A percentile compares a stretch with the other conserved stretches of the same genome.
Evolutionary conservation across 2,329 filamentous ascomycete genomes (phyloP).

Genomic region (Chaetothyriales sp.): DNA sequence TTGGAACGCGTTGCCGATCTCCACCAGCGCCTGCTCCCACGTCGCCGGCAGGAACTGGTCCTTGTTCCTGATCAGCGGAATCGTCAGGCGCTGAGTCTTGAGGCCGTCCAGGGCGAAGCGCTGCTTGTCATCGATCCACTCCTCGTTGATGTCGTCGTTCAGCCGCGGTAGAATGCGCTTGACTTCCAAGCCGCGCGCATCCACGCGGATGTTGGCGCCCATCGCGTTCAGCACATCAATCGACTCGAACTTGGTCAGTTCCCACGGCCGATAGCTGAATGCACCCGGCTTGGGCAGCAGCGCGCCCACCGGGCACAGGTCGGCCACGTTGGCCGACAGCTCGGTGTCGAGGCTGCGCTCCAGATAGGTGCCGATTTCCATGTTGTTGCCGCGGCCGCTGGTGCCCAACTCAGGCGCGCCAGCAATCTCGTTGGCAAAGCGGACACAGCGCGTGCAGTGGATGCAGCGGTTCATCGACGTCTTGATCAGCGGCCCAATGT

Average conservation of each 20-base stretch:
- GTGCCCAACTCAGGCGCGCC: slow-evolving; percentile 92
- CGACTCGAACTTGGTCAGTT: slow-evolving; percentile 89
- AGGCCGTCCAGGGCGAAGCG: slow-evolving; percentile 93
- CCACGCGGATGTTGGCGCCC: slow-evolving; percentile 87
- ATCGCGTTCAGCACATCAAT: slow-evolving; percentile 88
- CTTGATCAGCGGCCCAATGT: slow-evolving; percentile 95
- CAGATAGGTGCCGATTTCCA: slow-evolving; percentile 96
- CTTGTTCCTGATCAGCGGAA: slow-evolving; percentile 74
- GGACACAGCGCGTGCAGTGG: slow-evolving; percentile 94
- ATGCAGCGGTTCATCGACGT: slow-evolving; percentile 99
- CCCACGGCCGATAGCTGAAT: slow-evolving; percentile 93
- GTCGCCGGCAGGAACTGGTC: slow-evolving; percentile 84
- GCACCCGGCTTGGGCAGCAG: slow-evolving; percentile 96
- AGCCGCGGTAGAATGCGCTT: slow-evolving; percentile 87
- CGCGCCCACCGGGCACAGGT: slow-evolving; percentile 93
- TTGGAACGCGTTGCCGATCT: slow-evolving; percentile 70
- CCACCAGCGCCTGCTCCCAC: slow-evolving; percentile 88
- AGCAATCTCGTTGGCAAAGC: slow-evolving; percentile 94
- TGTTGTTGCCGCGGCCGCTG: slow-evolving; percentile 85
- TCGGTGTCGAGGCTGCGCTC: slow-evolving; percentile 90
- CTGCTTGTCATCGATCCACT: slow-evolving; percentile 99
- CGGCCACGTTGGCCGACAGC: slow-evolving; percentile 92
- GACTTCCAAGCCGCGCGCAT: slow-evolving; percentile 85
- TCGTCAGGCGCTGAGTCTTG: slow-evolving; percentile 89
- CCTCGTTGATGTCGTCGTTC: slow-evolving; percentile 97